These are phyloP conservation scores for Tremellales sp. DNA, from an alignment of 1,284 basidiomycete genomes.

Conservation along the genomic window DNA sequence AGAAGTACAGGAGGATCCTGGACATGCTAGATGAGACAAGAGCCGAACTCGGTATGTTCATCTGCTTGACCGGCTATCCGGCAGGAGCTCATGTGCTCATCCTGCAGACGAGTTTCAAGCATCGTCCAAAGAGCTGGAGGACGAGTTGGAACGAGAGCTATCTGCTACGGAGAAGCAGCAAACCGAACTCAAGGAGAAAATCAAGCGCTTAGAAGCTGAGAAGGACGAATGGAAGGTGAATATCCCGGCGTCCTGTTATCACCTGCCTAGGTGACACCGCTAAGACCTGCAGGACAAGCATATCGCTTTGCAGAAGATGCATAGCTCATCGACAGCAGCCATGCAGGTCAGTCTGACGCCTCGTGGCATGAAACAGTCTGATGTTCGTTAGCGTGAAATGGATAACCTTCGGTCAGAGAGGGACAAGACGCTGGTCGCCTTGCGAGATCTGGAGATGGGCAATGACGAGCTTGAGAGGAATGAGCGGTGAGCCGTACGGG, in stretches of 20 bases:
- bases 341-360: constrained; percentile 49
- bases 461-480: constrained; percentile 92
- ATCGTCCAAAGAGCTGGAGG: constrained; percentile 87
- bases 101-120: constrained; percentile 73
- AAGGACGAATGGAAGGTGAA: constrained; percentile 88
- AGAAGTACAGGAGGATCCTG: constrained; percentile 77
- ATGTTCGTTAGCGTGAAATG: constrained; percentile 75
- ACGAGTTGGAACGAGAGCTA: constrained; percentile 84
- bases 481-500: constrained; percentile 56
- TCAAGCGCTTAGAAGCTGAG: constrained; percentile 68
- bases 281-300: constrained; percentile 65
- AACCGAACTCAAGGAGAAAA: constrained; percentile 71
- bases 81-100: not conserved
- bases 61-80: not conserved
- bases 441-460: constrained; percentile 88
- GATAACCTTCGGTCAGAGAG: constrained; percentile 72
- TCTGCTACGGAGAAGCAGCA: constrained; percentile 81
- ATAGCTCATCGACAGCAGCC: constrained; percentile 69
- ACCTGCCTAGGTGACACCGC: not conserved
- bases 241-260: constrained; percentile 1
- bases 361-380: constrained; percentile 45
- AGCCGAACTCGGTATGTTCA: constrained; percentile 59
- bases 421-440: constrained; percentile 71
- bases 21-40: constrained; percentile 81
- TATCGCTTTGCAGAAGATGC: constrained; percentile 78